Evolutionary conservation across 2,329 filamentous ascomycete genomes (phyloP).

Genomic region (Xylaria sp.): DNA sequence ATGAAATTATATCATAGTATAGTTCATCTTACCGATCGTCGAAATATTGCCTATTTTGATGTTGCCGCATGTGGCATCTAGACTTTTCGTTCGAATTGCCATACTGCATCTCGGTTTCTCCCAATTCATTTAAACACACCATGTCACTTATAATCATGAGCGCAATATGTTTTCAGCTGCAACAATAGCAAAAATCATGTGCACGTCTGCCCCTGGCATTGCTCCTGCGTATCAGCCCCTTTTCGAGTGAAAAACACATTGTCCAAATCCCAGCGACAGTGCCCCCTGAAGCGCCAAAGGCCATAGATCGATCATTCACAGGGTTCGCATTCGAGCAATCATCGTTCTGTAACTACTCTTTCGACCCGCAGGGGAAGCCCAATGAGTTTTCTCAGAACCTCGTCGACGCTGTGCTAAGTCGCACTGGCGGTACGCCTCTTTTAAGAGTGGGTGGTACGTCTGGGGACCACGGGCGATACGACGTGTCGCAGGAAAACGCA

Average conservation of each 20-base stretch:
- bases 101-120: not conserved
- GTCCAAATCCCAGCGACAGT: not conserved
- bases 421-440: constrained; percentile 32
- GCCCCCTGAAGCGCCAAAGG: constrained; percentile 18
- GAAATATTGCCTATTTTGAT: not conserved
- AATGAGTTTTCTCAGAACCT: constrained; percentile 35
- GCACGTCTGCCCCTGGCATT: not conserved
- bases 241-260: not conserved
- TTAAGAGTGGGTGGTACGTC: constrained; percentile 35
- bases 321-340: constrained; percentile 35
- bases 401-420: constrained; percentile 29
- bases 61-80: not conserved
- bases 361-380: constrained; percentile 29
- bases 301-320: constrained; percentile 31
- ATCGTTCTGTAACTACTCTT: constrained; percentile 36
- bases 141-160: not conserved
- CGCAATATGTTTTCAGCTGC: not conserved
- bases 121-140: not conserved
- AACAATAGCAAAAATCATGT: not conserved
- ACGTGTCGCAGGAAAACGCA: constrained; percentile 28
- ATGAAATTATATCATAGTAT: not conserved
- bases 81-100: not conserved
- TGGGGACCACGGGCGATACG: constrained; percentile 30
- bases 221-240: not conserved
- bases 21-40: not conserved